Evolutionary conservation across 2,329 filamentous ascomycete genomes (phyloP).

Genomic region (Pseudopithomyces chartarum): DNA sequence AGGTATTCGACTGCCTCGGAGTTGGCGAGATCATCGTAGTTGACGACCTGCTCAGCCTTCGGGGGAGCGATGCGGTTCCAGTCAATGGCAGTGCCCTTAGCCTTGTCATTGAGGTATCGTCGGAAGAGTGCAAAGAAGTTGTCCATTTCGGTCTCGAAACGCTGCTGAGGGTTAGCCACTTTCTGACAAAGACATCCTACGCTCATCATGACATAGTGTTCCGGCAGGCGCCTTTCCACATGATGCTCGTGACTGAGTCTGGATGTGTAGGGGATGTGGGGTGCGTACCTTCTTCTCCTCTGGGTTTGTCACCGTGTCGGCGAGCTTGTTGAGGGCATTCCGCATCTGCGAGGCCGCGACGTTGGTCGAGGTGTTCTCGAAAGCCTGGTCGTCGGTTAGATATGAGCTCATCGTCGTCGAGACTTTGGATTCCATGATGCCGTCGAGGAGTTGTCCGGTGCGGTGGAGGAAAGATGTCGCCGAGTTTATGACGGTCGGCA

Average conservation of each 20-base stretch:
- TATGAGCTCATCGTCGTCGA: slow-evolving; percentile 3
- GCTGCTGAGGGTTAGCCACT: slow-evolving; percentile 53
- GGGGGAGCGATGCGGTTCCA: slow-evolving; percentile 97
- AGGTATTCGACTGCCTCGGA: slow-evolving; percentile 91
- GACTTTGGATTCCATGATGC: neutral
- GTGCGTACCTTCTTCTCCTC: slow-evolving; percentile 73
- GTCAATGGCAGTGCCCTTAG: slow-evolving; percentile 93
- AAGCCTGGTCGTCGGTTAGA: slow-evolving; percentile 68
- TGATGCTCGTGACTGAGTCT: neutral
- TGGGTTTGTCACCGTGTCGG: slow-evolving; percentile 85
- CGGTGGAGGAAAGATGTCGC: neutral
- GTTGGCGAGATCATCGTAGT: slow-evolving; percentile 89
- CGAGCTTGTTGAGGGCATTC: slow-evolving; percentile 90
- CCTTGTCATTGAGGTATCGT: slow-evolving; percentile 97
- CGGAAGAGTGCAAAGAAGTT: slow-evolving; percentile 99
- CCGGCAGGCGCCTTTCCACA: neutral
- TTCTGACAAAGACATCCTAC: neutral
- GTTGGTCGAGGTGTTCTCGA: slow-evolving; percentile 98
- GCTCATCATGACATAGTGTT: neutral
- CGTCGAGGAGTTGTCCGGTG: neutral
- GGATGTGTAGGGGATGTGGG: neutral
- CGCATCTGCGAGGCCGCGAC: slow-evolving; percentile 99
- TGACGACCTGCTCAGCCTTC: slow-evolving; percentile 89
- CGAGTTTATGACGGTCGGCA: neutral
- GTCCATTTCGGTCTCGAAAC: slow-evolving; percentile 99